phyloP scores from a whole-genome alignment of 371 early-diverging fungal species.

The Mucor saturninus region DNA sequence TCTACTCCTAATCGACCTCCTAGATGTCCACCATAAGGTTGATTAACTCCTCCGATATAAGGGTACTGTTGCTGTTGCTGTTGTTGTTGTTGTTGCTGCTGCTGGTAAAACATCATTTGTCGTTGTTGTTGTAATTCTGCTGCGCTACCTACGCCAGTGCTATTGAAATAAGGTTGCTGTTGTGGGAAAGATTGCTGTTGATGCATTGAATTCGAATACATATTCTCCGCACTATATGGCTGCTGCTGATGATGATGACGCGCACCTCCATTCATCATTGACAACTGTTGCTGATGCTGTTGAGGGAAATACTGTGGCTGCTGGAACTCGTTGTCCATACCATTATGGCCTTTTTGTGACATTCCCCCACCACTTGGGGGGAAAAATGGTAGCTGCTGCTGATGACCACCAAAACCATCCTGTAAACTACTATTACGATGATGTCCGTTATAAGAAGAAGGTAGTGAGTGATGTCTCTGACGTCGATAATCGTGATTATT shows the following conservation, averaged over 20 bases:
- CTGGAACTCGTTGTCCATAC: not conserved
- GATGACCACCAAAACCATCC: not conserved
- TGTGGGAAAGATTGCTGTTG: not conserved
- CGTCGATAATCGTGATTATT: conserved; percentile 2
- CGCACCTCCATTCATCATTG: not conserved
- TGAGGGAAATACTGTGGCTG: conserved; percentile 4
- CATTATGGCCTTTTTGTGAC: not conserved
- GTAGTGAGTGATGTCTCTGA: conserved; percentile 10
- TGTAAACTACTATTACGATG: not conserved
- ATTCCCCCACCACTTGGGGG: not conserved
- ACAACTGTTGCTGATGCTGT: not conserved
- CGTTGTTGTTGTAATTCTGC: conserved; percentile 4
- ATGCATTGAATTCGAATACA: not conserved
- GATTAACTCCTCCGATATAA: not conserved
- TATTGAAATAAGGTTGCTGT: conserved; percentile 9
- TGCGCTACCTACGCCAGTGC: not conserved
- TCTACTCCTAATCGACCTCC: not conserved
- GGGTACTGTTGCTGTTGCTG: conserved; percentile 10
- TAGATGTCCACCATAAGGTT: not conserved
- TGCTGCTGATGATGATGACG: not conserved
- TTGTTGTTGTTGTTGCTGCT: conserved; percentile 14
- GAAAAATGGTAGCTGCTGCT: not conserved
- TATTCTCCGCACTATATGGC: not conserved
- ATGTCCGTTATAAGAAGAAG: conserved; percentile 1
- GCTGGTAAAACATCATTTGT: not conserved